Percentiles rank a stretch among this genome's conserved stretches.
Conservation (phyloP, 768 basidiomycete species). For the Cystobasidium tubakii region DNA sequence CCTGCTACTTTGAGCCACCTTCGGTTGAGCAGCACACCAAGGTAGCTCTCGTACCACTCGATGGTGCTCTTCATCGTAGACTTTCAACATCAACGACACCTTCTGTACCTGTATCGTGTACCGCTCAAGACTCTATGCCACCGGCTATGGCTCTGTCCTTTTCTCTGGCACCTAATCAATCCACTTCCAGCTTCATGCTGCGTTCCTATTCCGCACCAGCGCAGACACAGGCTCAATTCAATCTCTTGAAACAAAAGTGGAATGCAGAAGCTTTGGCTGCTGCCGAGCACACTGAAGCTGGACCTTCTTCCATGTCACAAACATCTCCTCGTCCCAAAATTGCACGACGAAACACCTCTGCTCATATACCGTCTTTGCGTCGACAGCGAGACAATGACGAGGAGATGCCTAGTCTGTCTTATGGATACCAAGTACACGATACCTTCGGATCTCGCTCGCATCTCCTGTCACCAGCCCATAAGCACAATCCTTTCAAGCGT, state of each 20-base stretch:
- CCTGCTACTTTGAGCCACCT: slow-evolving; percentile 24
- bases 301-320: neutral
- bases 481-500: slow-evolving; percentile 23
- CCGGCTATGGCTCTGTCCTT: neutral
- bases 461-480: slow-evolving; percentile 25
- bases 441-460: slow-evolving; percentile 14
- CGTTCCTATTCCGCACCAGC: slow-evolving; percentile 28
- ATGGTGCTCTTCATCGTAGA: neutral
- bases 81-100: neutral
- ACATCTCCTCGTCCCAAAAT: slow-evolving; percentile 6
- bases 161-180: neutral
- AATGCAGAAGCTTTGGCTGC: slow-evolving; percentile 23
- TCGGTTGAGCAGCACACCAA: neutral
- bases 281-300: neutral
- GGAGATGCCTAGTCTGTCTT: neutral
- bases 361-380: neutral
- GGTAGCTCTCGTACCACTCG: slow-evolving; percentile 8
- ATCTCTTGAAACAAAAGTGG: neutral
- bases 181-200: slow-evolving; percentile 21
- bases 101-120: neutral
- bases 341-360: slow-evolving; percentile 19
- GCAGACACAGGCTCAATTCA: slow-evolving; percentile 16
- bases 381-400: neutral
- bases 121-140: neutral
- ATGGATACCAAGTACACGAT: neutral